Evolutionary conservation across 441 rosid genomes (phyloP).

Genomic region (Gossypium aridum): DNA sequence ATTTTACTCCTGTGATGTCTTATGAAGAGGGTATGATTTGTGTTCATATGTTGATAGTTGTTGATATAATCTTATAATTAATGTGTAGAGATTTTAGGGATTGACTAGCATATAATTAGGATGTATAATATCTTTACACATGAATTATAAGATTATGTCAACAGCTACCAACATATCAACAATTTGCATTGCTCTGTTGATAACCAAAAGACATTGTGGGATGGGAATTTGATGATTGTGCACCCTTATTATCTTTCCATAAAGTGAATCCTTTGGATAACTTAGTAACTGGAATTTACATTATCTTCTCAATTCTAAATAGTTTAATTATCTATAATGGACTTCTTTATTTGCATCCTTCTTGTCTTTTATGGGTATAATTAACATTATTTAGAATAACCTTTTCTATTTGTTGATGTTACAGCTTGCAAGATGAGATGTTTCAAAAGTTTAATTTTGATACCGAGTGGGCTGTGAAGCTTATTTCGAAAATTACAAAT

Average conservation of each 20-base stretch:
- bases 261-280: slow-evolving; percentile 6
- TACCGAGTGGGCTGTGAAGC: slow-evolving; percentile 90
- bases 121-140: no score
- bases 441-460: slow-evolving; percentile 94
- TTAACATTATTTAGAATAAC: not conserved
- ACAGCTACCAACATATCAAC: no score
- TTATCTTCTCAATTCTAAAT: not conserved
- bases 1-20: no score
- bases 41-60: no score
- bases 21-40: no score
- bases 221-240: not conserved
- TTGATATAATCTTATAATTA: no score
- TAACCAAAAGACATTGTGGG: not conserved
- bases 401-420: not conserved
- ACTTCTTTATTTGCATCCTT: not conserved
- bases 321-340: not conserved
- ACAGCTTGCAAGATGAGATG: slow-evolving; percentile 99
- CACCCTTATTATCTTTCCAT: not conserved
- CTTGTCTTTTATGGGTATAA: not conserved
- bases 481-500: slow-evolving; percentile 75
- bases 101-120: no score
- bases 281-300: not conserved
- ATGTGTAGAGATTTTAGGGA: no score
- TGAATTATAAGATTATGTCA: no score
- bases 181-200: no score